phyloP scores from a whole-genome alignment of 208 protist genomes.

The Leishmania lainsoni region DNA sequence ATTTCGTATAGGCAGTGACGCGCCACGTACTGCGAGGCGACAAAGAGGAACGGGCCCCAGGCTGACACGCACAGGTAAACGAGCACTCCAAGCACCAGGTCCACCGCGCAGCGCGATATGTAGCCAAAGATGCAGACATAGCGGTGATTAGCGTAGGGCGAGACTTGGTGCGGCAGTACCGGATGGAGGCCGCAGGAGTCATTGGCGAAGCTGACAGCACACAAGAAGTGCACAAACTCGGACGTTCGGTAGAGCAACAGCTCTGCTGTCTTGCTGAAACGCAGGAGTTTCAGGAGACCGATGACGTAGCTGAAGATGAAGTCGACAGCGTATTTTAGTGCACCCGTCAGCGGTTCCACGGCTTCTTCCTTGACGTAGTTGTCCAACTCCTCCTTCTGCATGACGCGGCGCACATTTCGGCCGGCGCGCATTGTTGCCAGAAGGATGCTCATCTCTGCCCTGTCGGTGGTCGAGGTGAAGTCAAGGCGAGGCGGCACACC shows the following conservation, averaged over 20 bases:
- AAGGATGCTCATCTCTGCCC: conserved; percentile 60
- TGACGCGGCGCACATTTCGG: conserved; percentile 43
- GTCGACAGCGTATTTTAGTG: conserved; percentile 19
- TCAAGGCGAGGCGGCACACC: conserved; percentile 71
- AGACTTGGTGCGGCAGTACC: conserved; percentile 56
- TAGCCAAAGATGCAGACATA: conserved; percentile 70
- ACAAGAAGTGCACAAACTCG: conserved; percentile 70
- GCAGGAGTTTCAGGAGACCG: conserved; percentile 33
- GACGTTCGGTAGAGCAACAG: conserved; percentile 39
- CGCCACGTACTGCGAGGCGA: conserved; percentile 39
- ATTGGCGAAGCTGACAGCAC: conserved; percentile 49
- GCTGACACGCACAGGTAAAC: conserved; percentile 52
- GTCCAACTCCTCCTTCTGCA: conserved; percentile 26
- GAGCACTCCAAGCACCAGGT: conserved; percentile 62
- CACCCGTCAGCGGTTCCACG: conserved; percentile 24
- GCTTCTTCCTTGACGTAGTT: neutral
- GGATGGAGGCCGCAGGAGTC: conserved; percentile 80
- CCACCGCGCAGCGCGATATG: conserved; percentile 60
- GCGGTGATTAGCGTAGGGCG: conserved; percentile 22
- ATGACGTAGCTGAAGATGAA: conserved; percentile 29
- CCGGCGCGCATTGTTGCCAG: conserved; percentile 53
- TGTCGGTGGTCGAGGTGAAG: conserved; percentile 69
- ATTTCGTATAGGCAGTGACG: conserved; percentile 70
- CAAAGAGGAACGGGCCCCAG: conserved; percentile 49
- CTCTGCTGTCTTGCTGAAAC: conserved; percentile 42